Base-by-base conservation (phyloP, 805 yeast species). In the Wickerhamiella domercqiae region DNA sequence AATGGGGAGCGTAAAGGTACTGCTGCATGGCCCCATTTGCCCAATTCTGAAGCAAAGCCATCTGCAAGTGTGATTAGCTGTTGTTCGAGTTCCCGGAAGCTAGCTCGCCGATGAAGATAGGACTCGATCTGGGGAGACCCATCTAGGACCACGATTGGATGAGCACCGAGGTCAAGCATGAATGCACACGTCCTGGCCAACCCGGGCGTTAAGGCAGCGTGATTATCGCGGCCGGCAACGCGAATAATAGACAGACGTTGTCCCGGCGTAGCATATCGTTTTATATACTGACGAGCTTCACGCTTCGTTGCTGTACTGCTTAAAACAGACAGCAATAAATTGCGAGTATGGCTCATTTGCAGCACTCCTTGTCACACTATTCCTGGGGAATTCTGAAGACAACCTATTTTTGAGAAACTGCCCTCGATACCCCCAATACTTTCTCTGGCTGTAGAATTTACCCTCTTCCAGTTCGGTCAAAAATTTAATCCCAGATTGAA, bases 281-380 rank as follows among this genome's bases (percentile, higher is more conserved):
- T 63, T 34, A 87, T 59, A 52, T 86, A 87, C 45, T 77, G 78
- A 44, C 72, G 68, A 4, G 94, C 94, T 52, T 87, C 97, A 42
- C 98, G 65, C 54, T 83, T 86, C 1, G 97, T 87, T 4, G 96
- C 93, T 3, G 96, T 81, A 1, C 94, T 76, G 50, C 77, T 77
- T 40, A 87, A 63, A 18, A 87, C 84, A 1, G 95, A 75, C 14
- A 83, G 61, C n/a, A 87, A 76, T 36, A 87, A 61, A 38, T 80
- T 81, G 15, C 51, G 36, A 26, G 44, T 39, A 16, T 35, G 34
- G 18, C 17, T 36, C 38, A 35, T 35, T 35, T 5, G n/a, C 5
- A 5, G 16, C 16, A 7, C n/a, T n/a, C n/a, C n/a, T n/a, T n/a
- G n/a, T n/a, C n/a, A n/a, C n/a, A n/a, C n/a, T n/a, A n/a, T n/a